Conservation (phyloP, 805 yeast genomes). For the Ogataea nakhonphanomensis region DNA sequence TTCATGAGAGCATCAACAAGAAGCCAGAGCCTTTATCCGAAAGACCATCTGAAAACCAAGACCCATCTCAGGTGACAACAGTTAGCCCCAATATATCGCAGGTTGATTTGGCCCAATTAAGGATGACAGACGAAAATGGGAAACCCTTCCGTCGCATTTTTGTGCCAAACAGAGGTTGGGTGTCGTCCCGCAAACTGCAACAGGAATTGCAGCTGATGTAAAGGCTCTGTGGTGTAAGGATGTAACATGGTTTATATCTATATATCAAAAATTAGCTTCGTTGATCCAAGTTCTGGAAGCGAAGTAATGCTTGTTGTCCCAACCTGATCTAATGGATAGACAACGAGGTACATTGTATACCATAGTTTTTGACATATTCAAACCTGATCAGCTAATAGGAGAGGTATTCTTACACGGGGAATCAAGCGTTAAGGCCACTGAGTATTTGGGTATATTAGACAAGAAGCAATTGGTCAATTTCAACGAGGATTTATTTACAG, state of each 20-base stretch:
- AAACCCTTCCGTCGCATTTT: constrained; percentile 42
- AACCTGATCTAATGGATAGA: constrained; percentile 8
- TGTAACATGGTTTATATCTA: neutral
- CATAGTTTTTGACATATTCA: constrained; percentile 28
- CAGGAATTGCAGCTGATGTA: constrained; percentile 13
- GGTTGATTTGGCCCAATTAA: constrained; percentile 7
- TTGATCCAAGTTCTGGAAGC: neutral
- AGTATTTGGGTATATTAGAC: constrained; percentile 17
- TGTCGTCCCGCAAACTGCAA: constrained; percentile 22
- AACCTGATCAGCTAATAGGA: constrained; percentile 24
- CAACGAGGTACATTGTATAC: constrained; percentile 19
- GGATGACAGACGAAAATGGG: constrained; percentile 35
- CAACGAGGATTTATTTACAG: constrained; percentile 20
- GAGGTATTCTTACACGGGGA: constrained; percentile 14
- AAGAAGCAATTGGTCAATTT: constrained; percentile 19
- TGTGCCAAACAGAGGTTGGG: constrained; percentile 52
- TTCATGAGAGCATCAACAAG: constrained; percentile 16
- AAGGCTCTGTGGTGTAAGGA: constrained; percentile 5
- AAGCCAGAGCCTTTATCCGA: constrained; percentile 1
- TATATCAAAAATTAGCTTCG: constrained; percentile 2
- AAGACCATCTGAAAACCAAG: neutral
- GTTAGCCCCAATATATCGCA: neutral
- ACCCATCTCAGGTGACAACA: neutral
- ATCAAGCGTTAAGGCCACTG: constrained; percentile 14
- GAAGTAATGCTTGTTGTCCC: constrained; percentile 1